These are phyloP conservation scores for Candida patagonica DNA, from an alignment of 805 yeast species.

Conservation along the genomic window DNA sequence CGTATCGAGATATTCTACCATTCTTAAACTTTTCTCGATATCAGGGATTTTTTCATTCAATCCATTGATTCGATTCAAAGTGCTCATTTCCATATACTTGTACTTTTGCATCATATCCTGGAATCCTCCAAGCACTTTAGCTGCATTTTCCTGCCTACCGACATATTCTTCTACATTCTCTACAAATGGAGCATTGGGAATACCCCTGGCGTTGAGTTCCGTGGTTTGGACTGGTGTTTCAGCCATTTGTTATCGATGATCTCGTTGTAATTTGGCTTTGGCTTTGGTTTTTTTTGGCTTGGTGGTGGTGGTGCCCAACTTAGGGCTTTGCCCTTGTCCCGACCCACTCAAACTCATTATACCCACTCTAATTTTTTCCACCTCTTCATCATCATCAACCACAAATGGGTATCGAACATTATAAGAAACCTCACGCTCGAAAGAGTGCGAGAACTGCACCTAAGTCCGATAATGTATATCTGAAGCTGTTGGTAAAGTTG, in stretches of 20 bases:
- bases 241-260: too few species aligned
- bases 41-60: conserved; percentile 79
- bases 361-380: conserved; percentile 3
- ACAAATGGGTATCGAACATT: conserved; percentile 94
- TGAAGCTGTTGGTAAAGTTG: conserved; percentile 93
- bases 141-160: conserved; percentile 61
- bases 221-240: too few species aligned
- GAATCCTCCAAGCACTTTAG: conserved; percentile 56
- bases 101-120: conserved; percentile 86
- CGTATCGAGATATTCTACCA: conserved; percentile 50
- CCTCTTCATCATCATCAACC: conserved; percentile 4
- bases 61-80: conserved; percentile 32
- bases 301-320: neutral
- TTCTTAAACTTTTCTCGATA: conserved; percentile 71
- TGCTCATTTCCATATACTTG: conserved; percentile 62
- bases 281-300: too few species aligned
- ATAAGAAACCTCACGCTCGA: conserved; percentile 92
- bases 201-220: conserved; percentile 78
- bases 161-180: conserved; percentile 71
- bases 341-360: conserved; percentile 5
- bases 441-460: conserved; percentile 98
- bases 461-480: conserved; percentile 98
- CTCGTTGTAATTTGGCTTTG: too few species aligned
- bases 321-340: conserved; percentile 4
- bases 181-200: conserved; percentile 92